phyloP scores from a whole-genome alignment of 2,329 filamentous ascomycete genomes.

The Botryotinia narcissicola region DNA sequence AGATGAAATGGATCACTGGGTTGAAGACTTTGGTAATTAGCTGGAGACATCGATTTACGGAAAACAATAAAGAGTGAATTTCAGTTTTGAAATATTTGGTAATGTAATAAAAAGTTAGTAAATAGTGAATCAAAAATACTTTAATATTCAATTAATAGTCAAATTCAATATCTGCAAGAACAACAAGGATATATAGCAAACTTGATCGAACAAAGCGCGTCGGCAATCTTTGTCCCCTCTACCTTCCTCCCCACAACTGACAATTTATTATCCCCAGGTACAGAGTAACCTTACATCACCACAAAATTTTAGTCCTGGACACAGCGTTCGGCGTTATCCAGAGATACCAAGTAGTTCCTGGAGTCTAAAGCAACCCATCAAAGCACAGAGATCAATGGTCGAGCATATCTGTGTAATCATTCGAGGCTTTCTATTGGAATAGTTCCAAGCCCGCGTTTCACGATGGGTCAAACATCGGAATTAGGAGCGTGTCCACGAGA shows the following conservation, averaged over 20 bases:
- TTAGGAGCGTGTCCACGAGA: neutral
- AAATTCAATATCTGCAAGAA: neutral
- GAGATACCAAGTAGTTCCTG: neutral
- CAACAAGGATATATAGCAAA: neutral
- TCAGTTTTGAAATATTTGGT: neutral
- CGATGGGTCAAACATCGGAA: neutral
- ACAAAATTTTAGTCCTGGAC: neutral
- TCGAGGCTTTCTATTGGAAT: neutral
- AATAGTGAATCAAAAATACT: neutral
- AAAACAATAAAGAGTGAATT: neutral
- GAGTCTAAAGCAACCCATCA: neutral
- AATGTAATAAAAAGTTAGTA: neutral
- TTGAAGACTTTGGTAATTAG: neutral
- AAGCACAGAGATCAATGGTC: neutral
- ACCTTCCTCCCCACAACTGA: neutral
- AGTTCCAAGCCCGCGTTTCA: neutral
- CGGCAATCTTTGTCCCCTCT: neutral
- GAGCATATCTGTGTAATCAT: neutral
- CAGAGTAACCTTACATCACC: neutral
- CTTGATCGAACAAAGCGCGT: neutral
- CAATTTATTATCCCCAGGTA: neutral
- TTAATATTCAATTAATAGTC: neutral
- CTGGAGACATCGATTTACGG: neutral
- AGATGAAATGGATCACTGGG: neutral
- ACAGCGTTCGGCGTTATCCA: neutral